Conservation (phyloP, 176 grass and related monocot genomes). For the Triticum urartu region DNA sequence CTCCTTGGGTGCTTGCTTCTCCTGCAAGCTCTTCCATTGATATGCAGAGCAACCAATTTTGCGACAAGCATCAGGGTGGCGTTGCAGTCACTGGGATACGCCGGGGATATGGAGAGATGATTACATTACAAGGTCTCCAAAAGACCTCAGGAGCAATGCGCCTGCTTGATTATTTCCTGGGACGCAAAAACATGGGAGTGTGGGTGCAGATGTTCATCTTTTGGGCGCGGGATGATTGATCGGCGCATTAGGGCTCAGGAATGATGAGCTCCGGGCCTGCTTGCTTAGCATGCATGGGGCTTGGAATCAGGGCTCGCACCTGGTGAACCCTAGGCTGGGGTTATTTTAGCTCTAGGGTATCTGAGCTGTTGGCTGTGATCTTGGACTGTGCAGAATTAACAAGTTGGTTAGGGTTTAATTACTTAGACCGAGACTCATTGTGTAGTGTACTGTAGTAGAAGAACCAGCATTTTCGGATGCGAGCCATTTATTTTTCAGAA, state of each 20-base stretch:
- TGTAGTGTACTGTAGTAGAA: neutral
- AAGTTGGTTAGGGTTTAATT: neutral
- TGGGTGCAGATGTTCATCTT: constrained; percentile 44
- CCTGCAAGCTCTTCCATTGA: constrained; percentile 21
- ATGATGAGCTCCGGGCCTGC: constrained; percentile 37
- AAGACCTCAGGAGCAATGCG: constrained; percentile 3
- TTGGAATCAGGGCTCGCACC: constrained; percentile 26
- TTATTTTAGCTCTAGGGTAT: constrained; percentile 18
- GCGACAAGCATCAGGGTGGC: neutral
- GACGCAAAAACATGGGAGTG: neutral
- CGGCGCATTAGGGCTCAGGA: constrained; percentile 8
- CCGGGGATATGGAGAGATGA: neutral
- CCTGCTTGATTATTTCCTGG: neutral
- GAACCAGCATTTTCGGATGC: neutral
- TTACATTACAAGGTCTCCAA: neutral
- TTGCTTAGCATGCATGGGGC: constrained; percentile 10
- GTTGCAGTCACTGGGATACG: constrained; percentile 12
- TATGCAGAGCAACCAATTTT: neutral
- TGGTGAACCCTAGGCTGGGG: constrained; percentile 6
- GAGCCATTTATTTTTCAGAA: neutral
- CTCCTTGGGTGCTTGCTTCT: constrained; percentile 39
- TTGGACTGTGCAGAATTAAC: constrained; percentile 13
- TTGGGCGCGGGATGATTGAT: constrained; percentile 47
- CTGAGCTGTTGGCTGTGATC: constrained; percentile 13
- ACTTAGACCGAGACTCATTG: constrained; percentile 30